These are phyloP conservation scores for Pyrenophora teres DNA, from an alignment of 2,329 filamentous ascomycete genomes.

Conservation along the genomic window DNA sequence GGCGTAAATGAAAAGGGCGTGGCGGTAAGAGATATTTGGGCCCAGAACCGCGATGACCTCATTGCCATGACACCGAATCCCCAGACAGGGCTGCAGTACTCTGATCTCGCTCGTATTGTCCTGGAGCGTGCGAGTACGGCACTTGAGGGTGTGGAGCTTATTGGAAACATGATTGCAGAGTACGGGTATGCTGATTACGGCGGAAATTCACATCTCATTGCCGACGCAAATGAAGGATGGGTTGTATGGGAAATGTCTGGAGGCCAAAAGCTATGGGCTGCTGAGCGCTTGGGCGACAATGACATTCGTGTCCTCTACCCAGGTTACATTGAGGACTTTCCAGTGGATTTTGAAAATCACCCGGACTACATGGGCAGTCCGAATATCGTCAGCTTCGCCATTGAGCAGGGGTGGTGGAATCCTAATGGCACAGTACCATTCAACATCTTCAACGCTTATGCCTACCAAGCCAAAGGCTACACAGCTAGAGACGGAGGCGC, in stretches of 20 bases:
- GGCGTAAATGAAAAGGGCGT: constrained; percentile 52
- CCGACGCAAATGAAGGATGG: constrained; percentile 47
- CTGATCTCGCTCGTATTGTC: constrained; percentile 49
- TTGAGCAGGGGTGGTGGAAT: constrained; percentile 45
- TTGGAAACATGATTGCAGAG: constrained; percentile 47
- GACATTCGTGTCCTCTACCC: constrained; percentile 44
- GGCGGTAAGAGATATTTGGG: constrained; percentile 51
- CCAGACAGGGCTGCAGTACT: constrained; percentile 51
- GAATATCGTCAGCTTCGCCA: constrained; percentile 43
- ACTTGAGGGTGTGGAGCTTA: constrained; percentile 51
- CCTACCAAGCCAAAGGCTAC: constrained; percentile 32
- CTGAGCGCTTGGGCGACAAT: constrained; percentile 38
- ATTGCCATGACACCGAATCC: constrained; percentile 50
- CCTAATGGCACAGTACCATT: constrained; percentile 39
- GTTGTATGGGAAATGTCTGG: constrained; percentile 45
- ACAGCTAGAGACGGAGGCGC: constrained; percentile 43
- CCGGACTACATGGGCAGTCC: constrained; percentile 41
- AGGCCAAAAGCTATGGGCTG: constrained; percentile 43
- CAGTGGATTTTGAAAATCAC: constrained; percentile 16
- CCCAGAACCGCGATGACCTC: constrained; percentile 48
- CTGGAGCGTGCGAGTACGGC: constrained; percentile 50
- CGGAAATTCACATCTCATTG: constrained; percentile 52
- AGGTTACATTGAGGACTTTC: constrained; percentile 34
- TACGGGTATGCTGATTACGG: constrained; percentile 52
- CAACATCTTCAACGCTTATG: constrained; percentile 46